Evolutionary conservation across 495 filamentous ascomycete species (phyloP).

Genomic region (Annulohypoxylon moriforme): DNA sequence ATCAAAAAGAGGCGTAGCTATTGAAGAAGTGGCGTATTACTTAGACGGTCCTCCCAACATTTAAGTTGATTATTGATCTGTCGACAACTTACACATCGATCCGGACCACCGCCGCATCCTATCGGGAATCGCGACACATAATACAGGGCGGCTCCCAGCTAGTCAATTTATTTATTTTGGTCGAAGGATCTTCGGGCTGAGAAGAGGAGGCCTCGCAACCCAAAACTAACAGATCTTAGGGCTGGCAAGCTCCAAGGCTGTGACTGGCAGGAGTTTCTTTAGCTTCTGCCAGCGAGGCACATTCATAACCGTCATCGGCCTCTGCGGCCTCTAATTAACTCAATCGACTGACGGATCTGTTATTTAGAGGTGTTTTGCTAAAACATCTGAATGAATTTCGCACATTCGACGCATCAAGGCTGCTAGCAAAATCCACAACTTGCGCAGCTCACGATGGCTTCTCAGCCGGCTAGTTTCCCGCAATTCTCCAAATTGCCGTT

Average conservation of each 20-base stretch:
- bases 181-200: slow-evolving; percentile 30
- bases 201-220: slow-evolving; percentile 17
- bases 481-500: slow-evolving; percentile 45
- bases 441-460: slow-evolving; percentile 25
- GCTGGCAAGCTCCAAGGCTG: slow-evolving; percentile 18
- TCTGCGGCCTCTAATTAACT: slow-evolving; percentile 2
- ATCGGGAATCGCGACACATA: slow-evolving; percentile 23
- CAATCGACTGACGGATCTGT: slow-evolving; percentile 5
- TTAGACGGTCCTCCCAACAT: slow-evolving; percentile 23
- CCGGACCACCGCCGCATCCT: slow-evolving; percentile 18
- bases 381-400: not conserved
- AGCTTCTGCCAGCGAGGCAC: slow-evolving; percentile 26
- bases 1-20: slow-evolving; percentile 22
- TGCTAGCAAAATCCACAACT: not conserved
- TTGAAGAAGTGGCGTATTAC: slow-evolving; percentile 27
- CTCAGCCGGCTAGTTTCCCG: slow-evolving; percentile 33
- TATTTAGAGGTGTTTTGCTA: slow-evolving; percentile 26
- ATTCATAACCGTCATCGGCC: slow-evolving; percentile 3
- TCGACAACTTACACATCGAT: slow-evolving; percentile 17
- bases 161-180: slow-evolving; percentile 14
- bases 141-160: slow-evolving; percentile 7
- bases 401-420: not conserved
- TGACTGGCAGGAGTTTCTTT: slow-evolving; percentile 28
- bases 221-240: not conserved
- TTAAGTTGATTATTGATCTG: slow-evolving; percentile 10